A percentile compares a stretch with the other conserved stretches of the same genome.
Evolutionary conservation across 2,329 filamentous ascomycete genomes (phyloP).

Genomic region (Diaporthe ilicicola): DNA sequence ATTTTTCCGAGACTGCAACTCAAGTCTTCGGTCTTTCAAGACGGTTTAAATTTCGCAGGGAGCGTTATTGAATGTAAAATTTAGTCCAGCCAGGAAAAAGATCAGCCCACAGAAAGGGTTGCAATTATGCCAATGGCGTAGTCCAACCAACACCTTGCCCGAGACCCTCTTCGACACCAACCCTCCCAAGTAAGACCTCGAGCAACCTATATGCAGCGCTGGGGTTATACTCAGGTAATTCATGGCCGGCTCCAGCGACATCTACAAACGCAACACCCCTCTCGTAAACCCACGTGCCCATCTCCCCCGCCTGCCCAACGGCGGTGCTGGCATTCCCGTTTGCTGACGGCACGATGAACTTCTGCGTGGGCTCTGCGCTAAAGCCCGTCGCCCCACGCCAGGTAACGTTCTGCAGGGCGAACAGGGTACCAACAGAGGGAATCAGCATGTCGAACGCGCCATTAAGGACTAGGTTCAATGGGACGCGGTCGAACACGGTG

Average conservation of each 20-base stretch:
- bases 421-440: conserved; percentile 74
- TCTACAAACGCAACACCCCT: conserved; percentile 34
- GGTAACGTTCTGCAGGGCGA: conserved; percentile 83
- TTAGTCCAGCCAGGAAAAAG: background rate
- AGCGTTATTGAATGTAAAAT: no score
- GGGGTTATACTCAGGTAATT: conserved; percentile 22
- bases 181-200: conserved; percentile 26
- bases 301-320: conserved; percentile 31
- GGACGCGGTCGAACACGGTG: conserved; percentile 75
- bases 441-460: conserved; percentile 76
- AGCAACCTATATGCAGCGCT: conserved; percentile 27
- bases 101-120: background rate
- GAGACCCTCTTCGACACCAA: conserved; percentile 25
- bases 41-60: no score
- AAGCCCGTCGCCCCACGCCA: conserved; percentile 79
- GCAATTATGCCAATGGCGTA: background rate
- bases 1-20: background rate
- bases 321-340: conserved; percentile 46
- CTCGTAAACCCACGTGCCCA: conserved; percentile 23
- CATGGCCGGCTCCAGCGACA: conserved; percentile 25
- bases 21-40: no score
- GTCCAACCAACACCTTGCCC: conserved; percentile 8
- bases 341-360: conserved; percentile 75
- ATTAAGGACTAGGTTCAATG: conserved; percentile 78
- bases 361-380: conserved; percentile 63